phyloP scores from a whole-genome alignment of 345 rosid species.

The Anacardium occidentale region DNA sequence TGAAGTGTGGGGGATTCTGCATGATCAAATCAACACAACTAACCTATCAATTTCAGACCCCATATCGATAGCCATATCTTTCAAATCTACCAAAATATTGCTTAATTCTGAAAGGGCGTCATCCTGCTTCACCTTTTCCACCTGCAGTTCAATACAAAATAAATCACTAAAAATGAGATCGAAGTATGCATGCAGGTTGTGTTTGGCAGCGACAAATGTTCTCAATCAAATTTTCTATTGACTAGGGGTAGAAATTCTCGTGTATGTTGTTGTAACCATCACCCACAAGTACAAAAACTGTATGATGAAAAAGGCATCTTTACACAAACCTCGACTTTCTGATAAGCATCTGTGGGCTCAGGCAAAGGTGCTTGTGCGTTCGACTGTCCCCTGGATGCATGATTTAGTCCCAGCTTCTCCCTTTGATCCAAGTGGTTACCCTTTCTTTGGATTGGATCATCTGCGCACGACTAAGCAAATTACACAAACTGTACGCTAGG shows the following conservation, averaged over 20 bases:
- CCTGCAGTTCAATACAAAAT: constrained; percentile 36
- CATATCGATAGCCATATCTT: constrained; percentile 83
- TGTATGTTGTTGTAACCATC: no score
- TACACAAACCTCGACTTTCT: constrained; percentile 76
- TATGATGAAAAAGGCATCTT: no score
- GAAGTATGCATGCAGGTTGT: not conserved
- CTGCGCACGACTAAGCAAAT: constrained; percentile 39
- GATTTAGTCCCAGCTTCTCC: constrained; percentile 76
- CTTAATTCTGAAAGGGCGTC: constrained; percentile 73
- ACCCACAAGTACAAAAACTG: no score
- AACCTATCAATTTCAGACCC: constrained; percentile 81
- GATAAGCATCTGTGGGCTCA: constrained; percentile 62
- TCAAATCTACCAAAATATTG: constrained; percentile 65
- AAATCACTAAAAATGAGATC: not conserved
- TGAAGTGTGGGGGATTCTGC: not conserved
- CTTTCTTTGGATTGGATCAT: constrained; percentile 56
- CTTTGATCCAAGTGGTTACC: constrained; percentile 69
- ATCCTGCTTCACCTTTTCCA: constrained; percentile 79
- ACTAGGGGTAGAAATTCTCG: no score
- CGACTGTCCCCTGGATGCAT: constrained; percentile 47
- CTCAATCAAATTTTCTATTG: not conserved
- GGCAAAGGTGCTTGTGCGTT: constrained; percentile 39
- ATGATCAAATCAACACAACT: constrained; percentile 12
- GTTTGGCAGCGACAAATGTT: not conserved
- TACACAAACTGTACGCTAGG: not conserved